These are phyloP conservation scores for Phragmites australis DNA, from an alignment of 176 grass and related monocot genomes.

Conservation along the genomic window DNA sequence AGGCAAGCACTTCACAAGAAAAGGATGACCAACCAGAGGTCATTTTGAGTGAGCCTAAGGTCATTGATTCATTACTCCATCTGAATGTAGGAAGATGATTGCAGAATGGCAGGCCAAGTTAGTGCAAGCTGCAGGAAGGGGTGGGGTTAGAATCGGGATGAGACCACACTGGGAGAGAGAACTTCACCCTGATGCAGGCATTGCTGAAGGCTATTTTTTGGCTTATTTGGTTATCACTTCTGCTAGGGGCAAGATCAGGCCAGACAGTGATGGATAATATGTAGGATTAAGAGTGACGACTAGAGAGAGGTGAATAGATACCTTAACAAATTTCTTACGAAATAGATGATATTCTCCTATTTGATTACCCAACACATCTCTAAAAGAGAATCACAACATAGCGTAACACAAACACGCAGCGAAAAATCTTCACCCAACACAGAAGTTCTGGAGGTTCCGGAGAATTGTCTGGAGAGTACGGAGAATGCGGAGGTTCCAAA, in stretches of 20 bases:
- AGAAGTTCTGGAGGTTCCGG: no score
- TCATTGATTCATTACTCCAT: slow-evolving; percentile 59
- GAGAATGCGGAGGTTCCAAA: no score
- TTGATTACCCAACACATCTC: no score
- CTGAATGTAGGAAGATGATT: slow-evolving; percentile 68
- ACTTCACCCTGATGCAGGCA: slow-evolving; percentile 87
- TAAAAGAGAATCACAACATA: no score
- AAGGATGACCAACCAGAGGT: slow-evolving; percentile 57
- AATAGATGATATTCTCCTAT: no score
- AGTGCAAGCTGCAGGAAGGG: slow-evolving; percentile 65
- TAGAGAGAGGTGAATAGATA: no score
- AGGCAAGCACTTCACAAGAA: slow-evolving; percentile 57
- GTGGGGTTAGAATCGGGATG: slow-evolving; percentile 71
- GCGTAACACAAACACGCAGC: no score
- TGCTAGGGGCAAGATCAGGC: slow-evolving; percentile 78
- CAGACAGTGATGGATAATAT: slow-evolving; percentile 88
- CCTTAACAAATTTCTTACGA: no score
- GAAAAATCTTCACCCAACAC: no score
- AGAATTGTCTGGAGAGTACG: no score
- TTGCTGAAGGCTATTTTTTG: slow-evolving; percentile 89
- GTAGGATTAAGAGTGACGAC: no score
- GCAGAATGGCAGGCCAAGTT: slow-evolving; percentile 61
- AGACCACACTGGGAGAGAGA: slow-evolving; percentile 72
- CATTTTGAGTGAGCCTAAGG: slow-evolving; percentile 69
- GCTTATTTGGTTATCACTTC: slow-evolving; percentile 85